Evolutionary conservation across 73 alveolate species (phyloP).

Genomic region (Stentor roeselii): DNA sequence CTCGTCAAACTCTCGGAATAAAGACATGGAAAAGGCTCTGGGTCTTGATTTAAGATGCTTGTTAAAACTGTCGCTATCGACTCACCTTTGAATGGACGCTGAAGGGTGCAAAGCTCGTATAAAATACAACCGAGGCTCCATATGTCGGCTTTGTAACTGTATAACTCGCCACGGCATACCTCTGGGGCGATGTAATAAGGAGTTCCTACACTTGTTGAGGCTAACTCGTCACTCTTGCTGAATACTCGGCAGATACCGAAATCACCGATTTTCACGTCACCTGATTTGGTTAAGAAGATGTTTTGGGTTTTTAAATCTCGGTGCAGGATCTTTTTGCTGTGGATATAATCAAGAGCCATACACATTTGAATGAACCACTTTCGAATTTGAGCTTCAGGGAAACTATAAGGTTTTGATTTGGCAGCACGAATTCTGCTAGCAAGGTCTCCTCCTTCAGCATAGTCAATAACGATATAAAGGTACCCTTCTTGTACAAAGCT

Average conservation of each 20-base stretch:
- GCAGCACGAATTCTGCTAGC: constrained; percentile 52
- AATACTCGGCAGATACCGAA: constrained; percentile 53
- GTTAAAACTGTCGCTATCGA: neutral
- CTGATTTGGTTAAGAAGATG: constrained; percentile 73
- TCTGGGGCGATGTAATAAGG: constrained; percentile 19
- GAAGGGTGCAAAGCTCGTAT: constrained; percentile 4
- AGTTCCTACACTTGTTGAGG: neutral
- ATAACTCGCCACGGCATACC: neutral
- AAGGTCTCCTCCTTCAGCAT: constrained; percentile 95
- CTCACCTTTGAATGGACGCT: neutral
- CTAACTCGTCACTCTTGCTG: neutral
- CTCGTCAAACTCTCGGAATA: neutral
- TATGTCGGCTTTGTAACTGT: constrained; percentile 9
- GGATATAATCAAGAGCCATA: constrained; percentile 86
- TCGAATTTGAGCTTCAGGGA: constrained; percentile 86
- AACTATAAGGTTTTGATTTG: constrained; percentile 35
- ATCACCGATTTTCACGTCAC: constrained; percentile 75
- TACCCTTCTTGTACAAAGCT: constrained; percentile 86
- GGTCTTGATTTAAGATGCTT: neutral
- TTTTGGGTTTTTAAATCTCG: constrained; percentile 93
- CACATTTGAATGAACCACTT: constrained; percentile 72
- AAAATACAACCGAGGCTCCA: constrained; percentile 7
- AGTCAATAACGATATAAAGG: constrained; percentile 93
- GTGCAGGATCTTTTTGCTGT: constrained; percentile 82
- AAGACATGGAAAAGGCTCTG: neutral